phyloP scores from a whole-genome alignment of 176 grass and related monocot genomes.

The Elaeis guineensis region DNA sequence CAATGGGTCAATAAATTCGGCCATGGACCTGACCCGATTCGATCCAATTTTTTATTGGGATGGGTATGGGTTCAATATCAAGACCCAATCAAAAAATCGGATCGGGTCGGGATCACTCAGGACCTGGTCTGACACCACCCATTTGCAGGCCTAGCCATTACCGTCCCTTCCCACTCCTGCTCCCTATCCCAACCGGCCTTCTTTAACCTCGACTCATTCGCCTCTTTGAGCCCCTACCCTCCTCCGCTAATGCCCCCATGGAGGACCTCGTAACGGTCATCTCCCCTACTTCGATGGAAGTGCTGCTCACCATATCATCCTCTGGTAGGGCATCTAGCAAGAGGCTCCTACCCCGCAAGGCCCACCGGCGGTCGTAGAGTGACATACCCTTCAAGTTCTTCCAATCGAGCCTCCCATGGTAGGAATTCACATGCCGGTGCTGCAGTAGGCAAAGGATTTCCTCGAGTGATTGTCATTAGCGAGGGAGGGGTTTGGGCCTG shows the following conservation, averaged over 20 bases:
- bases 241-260: constrained; percentile 8
- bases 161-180: constrained; percentile 32
- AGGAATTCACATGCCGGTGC: constrained; percentile 17
- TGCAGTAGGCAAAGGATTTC: constrained; percentile 19
- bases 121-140: too few species aligned
- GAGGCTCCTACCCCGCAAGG: constrained; percentile 43
- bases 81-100: too few species aligned
- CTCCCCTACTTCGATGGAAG: constrained; percentile 29
- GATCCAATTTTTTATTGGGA: too few species aligned
- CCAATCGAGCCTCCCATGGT: not conserved
- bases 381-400: constrained; percentile 51
- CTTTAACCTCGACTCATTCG: constrained; percentile 70
- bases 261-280: too few species aligned
- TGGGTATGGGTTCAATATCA: too few species aligned
- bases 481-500: too few species aligned
- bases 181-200: constrained; percentile 68
- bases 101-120: too few species aligned
- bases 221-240: constrained; percentile 15
- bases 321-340: not conserved
- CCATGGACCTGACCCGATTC: too few species aligned
- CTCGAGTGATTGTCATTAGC: too few species aligned
- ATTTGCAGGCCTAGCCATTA: too few species aligned
- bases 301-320: not conserved
- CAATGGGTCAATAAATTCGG: too few species aligned
- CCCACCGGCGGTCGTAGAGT: constrained; percentile 71